These are phyloP conservation scores for Endothia cerciana DNA, from an alignment of 2,329 filamentous ascomycete species.

Conservation along the genomic window DNA sequence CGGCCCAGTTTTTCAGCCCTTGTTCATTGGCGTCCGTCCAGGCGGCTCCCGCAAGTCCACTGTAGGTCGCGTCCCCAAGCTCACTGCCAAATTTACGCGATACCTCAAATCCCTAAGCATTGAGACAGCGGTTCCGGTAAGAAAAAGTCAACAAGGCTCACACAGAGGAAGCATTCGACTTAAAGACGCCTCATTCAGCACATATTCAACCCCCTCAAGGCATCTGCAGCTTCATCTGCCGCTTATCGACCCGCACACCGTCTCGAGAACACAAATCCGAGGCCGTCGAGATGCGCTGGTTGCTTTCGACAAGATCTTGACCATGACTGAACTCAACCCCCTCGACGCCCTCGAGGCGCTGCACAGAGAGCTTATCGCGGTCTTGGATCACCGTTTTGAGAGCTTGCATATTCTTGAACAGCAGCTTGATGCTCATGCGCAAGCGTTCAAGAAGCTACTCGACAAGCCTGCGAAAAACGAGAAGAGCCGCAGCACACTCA, in stretches of 20 bases:
- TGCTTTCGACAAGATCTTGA: constrained; percentile 30
- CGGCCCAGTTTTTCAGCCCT: constrained; percentile 3
- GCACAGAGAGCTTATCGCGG: constrained; percentile 79
- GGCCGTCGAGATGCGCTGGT: constrained; percentile 26
- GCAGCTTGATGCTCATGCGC: constrained; percentile 67
- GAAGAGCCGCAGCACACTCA: constrained; percentile 71
- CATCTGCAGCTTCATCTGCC: background rate
- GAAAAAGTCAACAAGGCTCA: constrained; percentile 21
- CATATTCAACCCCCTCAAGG: background rate
- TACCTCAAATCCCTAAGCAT: constrained; percentile 17
- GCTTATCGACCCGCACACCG: background rate
- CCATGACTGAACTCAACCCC: constrained; percentile 74
- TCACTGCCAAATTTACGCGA: constrained; percentile 29
- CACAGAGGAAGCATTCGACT: background rate
- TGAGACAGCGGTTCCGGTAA: background rate
- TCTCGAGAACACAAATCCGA: background rate
- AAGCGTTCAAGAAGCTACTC: constrained; percentile 72
- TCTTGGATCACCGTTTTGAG: constrained; percentile 68
- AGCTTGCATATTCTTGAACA: constrained; percentile 70
- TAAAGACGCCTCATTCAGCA: background rate
- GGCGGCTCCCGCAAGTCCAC: constrained; percentile 1
- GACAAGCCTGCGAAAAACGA: constrained; percentile 77
- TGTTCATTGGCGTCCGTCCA: constrained; percentile 6
- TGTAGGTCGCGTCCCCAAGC: constrained; percentile 22
- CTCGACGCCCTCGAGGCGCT: constrained; percentile 81